Percentiles rank a stretch among this genome's conserved stretches.
Evolutionary conservation across 2,329 filamentous ascomycete species (phyloP).

Genomic region (Beauveria varroae): DNA sequence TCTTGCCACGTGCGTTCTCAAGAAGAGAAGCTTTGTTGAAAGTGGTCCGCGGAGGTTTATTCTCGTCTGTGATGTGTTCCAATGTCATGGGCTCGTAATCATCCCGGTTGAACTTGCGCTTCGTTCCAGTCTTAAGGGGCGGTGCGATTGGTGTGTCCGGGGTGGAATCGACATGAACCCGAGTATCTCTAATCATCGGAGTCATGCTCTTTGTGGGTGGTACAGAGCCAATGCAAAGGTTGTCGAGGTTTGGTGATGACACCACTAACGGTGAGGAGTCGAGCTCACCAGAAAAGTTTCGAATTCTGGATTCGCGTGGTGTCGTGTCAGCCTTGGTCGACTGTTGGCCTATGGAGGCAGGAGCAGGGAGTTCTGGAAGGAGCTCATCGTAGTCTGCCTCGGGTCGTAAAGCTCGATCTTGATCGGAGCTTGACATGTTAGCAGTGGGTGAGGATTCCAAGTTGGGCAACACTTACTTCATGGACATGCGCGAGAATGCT

Average conservation of each 20-base stretch:
- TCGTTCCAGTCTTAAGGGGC: conserved; percentile 40
- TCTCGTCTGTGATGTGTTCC: conserved; percentile 21
- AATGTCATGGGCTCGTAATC: conserved; percentile 36
- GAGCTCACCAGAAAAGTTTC: neutral
- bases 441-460: conserved; percentile 11
- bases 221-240: conserved; percentile 12
- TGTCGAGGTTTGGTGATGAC: conserved; percentile 21
- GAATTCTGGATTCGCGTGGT: conserved; percentile 23
- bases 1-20: conserved; percentile 32
- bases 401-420: conserved; percentile 53
- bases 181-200: conserved; percentile 9
- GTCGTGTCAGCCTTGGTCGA: conserved; percentile 40
- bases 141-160: conserved; percentile 15
- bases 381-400: conserved; percentile 49
- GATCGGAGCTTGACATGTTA: conserved; percentile 44
- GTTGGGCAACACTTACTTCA: conserved; percentile 46
- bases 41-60: conserved; percentile 16
- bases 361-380: conserved; percentile 62
- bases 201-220: conserved; percentile 23
- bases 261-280: conserved; percentile 22
- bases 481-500: conserved; percentile 56
- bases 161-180: neutral
- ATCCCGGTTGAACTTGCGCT: conserved; percentile 51
- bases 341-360: conserved; percentile 52
- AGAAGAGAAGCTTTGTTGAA: conserved; percentile 23